phyloP scores from a whole-genome alignment of 805 yeast genomes.

The Priceomyces carsonii region DNA sequence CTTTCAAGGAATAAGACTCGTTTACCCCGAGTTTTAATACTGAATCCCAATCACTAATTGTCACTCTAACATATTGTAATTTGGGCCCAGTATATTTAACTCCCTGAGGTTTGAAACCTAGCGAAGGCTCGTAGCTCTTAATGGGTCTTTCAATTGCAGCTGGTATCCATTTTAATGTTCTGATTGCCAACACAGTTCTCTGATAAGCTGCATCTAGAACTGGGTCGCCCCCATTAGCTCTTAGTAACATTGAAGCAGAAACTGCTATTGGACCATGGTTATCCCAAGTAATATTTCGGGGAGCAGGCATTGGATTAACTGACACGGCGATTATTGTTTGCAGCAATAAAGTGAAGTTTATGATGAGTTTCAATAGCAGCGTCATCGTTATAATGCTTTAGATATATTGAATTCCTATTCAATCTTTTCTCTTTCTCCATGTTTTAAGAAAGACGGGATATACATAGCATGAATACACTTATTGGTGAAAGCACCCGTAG shows the following conservation, averaged over 20 bases:
- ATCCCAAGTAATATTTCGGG: constrained; percentile 21
- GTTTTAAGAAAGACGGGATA: no score
- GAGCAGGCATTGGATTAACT: constrained; percentile 26
- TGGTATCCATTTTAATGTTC: constrained; percentile 33
- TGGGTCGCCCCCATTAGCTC: constrained; percentile 6
- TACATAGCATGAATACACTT: no score
- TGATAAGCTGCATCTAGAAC: constrained; percentile 25
- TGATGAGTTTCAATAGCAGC: no score
- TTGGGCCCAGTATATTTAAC: not conserved
- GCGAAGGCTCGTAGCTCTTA: constrained; percentile 18
- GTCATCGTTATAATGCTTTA: no score
- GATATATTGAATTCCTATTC: no score
- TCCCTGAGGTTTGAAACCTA: constrained; percentile 7
- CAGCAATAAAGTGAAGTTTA: no score
- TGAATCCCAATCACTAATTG: constrained; percentile 7
- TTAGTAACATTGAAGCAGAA: constrained; percentile 6
- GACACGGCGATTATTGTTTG: no score
- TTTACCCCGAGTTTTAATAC: constrained; percentile 35
- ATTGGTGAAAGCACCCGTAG: no score
- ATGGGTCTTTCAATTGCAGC: constrained; percentile 28
- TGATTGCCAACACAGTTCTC: constrained; percentile 14
- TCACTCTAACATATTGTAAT: constrained; percentile 2
- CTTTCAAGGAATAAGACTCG: constrained; percentile 31
- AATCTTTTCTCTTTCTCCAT: no score
- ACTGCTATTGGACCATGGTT: constrained; percentile 10